Evolutionary conservation across 805 yeast genomes (phyloP), one percentile per base, ranked within the genome.

Genomic region (Myxozyma sirexii): DNA sequence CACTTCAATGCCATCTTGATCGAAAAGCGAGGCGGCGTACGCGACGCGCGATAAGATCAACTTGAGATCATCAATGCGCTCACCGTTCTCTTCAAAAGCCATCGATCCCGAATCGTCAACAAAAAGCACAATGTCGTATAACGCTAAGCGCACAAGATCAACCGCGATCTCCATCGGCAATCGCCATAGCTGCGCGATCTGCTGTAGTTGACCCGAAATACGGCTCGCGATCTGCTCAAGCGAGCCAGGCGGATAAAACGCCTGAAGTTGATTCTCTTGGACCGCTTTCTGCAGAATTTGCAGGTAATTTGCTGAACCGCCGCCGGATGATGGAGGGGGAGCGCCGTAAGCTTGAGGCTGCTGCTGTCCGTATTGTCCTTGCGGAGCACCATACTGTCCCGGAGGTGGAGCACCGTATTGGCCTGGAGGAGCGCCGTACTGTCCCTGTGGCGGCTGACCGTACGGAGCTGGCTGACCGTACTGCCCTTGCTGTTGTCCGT

Each of bases 101-200:
- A 71, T 71, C 33, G 74, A 71, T 19, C 73, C 73, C 13, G 74
- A 71, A 49, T 71, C 74, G 51, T 71, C 74, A 29, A 68, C 65
- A 49, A 60, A 71, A 10, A 71, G 49, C 13, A 71, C 70, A 48
- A 71, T 67, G 55, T 71, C 74, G 58, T 70, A 70, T 3, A 70
- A 65, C 33, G 73, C 72, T 49, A 70, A 62, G 1, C 72, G 66
- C 38, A 66, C 68, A 12, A 69, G 59, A 57, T 70, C 73, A 29
- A 56, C 65, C 19, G 72, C 73, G 46, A 71, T 57, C 59, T 69
- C 71, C 55, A 59, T 56, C n/a, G 73, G 72, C 33, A 70, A 62
- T 8, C 61, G 42, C 73, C 73, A 70, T 26, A 48, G 43, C 49
- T 64, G 66, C 33, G 68, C 62, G 38, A 70, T 50, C 48, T 57